Evolutionary conservation across 1,284 basidiomycete genomes (phyloP), one percentile per base, ranked within the genome.

Genomic region (Leucocoprinus gongylophorus): DNA sequence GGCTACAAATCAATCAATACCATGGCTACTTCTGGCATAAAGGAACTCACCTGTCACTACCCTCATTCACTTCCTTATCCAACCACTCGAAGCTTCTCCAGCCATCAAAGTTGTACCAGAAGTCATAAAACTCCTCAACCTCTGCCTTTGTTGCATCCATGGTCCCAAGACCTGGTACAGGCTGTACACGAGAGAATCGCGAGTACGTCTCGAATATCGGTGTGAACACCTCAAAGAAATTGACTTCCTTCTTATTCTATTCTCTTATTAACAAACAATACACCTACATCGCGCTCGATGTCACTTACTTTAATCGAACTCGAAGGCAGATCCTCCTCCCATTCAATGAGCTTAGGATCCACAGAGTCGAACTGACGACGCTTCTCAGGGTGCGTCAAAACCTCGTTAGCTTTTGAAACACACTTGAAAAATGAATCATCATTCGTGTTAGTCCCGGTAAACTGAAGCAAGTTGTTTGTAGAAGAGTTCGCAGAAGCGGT

Each of bases 381-480:
- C 62, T 85, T 86, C 65, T 97, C 94, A 17, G 82, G 68, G 71
- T 95, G 80, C 54, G 85, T 88, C 48, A 99, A 84, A 40, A 94
- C 85, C 63, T 99, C 95, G 71, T 89, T 83, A 18, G 95, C 94
- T 71, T 99, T 99, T 72, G 91, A 87, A 62, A 99, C 97, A 67
- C 95, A 99, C 74, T 99, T 99, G 90, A 99, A 99, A 80, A 99
- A 99, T 3, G 86, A 85, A 66, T 99, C 95, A 71, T 98, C 95
- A 73, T 97, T 97, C 51, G 75, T 78, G 54, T 76, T 76, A 28
- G 71, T 61, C 43, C 69, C 70, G 8, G 66, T 56, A 40, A 73
- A 65, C 51, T 69, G 68, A 12, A 60, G 28, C 55, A 67, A 38
- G 65, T 65, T 46, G 81, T 79, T 53, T 83, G 79, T 58, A 1